Evolutionary conservation across 495 filamentous ascomycete genomes (phyloP).

Genomic region (Annulohypoxylon bovei): DNA sequence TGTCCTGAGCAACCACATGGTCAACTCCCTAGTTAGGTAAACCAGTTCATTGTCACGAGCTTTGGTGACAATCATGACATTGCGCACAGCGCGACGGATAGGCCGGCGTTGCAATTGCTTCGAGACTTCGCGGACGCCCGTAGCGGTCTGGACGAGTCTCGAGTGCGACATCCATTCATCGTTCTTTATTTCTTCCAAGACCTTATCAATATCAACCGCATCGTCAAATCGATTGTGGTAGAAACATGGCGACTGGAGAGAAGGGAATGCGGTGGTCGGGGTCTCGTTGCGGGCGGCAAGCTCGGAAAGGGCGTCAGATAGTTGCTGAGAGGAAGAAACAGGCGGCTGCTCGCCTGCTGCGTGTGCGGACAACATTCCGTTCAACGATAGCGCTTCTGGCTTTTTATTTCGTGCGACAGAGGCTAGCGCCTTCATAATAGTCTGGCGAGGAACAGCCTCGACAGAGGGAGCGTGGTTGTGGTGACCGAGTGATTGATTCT

Average conservation of each 20-base stretch:
- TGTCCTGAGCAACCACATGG: slow-evolving; percentile 86
- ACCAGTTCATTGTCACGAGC: slow-evolving; percentile 91
- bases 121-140: slow-evolving; percentile 91
- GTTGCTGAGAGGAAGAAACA: slow-evolving; percentile 64
- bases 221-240: slow-evolving; percentile 97
- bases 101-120: slow-evolving; percentile 90
- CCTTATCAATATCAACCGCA: slow-evolving; percentile 92
- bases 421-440: slow-evolving; percentile 87
- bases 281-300: slow-evolving; percentile 63
- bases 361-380: slow-evolving; percentile 59
- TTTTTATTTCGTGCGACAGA: slow-evolving; percentile 73
- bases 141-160: slow-evolving; percentile 91
- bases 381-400: slow-evolving; percentile 64
- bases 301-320: slow-evolving; percentile 73
- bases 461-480: slow-evolving; percentile 71
- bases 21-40: slow-evolving; percentile 81
- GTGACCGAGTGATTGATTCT: slow-evolving; percentile 57
- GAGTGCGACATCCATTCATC: slow-evolving; percentile 94
- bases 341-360: slow-evolving; percentile 56
- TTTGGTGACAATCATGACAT: slow-evolving; percentile 97
- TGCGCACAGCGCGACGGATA: slow-evolving; percentile 85
- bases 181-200: slow-evolving; percentile 90
- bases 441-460: slow-evolving; percentile 82
- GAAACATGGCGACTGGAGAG: slow-evolving; percentile 90
- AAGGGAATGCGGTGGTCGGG: slow-evolving; percentile 70